These are phyloP conservation scores for Neurospora sp. DNA, from an alignment of 495 filamentous ascomycete genomes.

Conservation along the genomic window DNA sequence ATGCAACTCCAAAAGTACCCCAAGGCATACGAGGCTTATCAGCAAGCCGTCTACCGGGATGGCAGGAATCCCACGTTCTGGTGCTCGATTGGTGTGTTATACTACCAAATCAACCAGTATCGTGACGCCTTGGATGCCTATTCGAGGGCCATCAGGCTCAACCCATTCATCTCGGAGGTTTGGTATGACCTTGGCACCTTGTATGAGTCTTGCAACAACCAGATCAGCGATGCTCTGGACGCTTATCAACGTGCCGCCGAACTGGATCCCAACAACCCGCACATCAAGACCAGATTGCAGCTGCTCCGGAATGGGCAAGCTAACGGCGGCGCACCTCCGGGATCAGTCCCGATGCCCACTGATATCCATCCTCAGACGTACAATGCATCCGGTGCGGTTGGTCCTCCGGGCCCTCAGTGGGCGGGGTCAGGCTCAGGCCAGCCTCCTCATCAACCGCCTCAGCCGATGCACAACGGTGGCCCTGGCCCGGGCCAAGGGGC, in stretches of 20 bases:
- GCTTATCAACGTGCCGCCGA: conserved; percentile 93
- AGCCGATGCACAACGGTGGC: conserved; percentile 37
- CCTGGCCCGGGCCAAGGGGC: conserved; percentile 54
- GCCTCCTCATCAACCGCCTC: conserved; percentile 31
- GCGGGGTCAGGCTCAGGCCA: conserved; percentile 55
- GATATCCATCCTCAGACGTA: conserved; percentile 66
- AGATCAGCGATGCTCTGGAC: conserved; percentile 91
- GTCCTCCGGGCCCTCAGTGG: conserved; percentile 78
- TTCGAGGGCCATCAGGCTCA: conserved; percentile 92
- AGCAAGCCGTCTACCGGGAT: conserved; percentile 97
- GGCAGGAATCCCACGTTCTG: conserved; percentile 98
- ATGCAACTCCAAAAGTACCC: conserved; percentile 99
- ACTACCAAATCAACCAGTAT: conserved; percentile 99
- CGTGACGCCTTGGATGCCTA: conserved; percentile 97
- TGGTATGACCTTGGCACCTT: conserved; percentile 98
- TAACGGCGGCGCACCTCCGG: conserved; percentile 54
- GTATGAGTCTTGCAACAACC: conserved; percentile 98
- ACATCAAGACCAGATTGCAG: conserved; percentile 91
- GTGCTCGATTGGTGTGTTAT: conserved; percentile 98
- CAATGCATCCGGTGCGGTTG: conserved; percentile 56
- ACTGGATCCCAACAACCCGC: conserved; percentile 82
- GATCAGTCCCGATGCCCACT: conserved; percentile 36
- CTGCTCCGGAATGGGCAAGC: conserved; percentile 72
- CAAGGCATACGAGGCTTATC: conserved; percentile 97
- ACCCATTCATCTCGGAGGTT: conserved; percentile 97